These are phyloP conservation scores for Hypoxylon intermedium DNA, from an alignment of 495 filamentous ascomycete genomes.

Conservation along the genomic window DNA sequence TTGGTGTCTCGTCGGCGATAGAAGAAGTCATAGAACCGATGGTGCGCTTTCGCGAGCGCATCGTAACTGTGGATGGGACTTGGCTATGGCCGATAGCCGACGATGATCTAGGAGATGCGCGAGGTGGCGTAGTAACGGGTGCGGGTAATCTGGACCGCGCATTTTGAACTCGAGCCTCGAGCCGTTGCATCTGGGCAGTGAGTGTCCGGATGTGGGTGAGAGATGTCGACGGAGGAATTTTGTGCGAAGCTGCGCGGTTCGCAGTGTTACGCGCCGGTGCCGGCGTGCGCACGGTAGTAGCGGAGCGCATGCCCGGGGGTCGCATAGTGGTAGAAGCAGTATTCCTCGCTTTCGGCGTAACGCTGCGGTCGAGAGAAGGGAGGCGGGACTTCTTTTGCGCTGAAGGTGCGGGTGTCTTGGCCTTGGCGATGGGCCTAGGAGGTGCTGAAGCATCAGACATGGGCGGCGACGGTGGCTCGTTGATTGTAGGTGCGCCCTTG, in stretches of 20 bases:
- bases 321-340: slow-evolving; percentile 42
- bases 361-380: slow-evolving; percentile 57
- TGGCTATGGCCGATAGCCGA: slow-evolving; percentile 59
- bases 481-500: slow-evolving; percentile 42
- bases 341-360: slow-evolving; percentile 57
- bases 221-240: slow-evolving; percentile 79
- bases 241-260: slow-evolving; percentile 50
- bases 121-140: slow-evolving; percentile 80
- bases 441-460: slow-evolving; percentile 80
- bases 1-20: slow-evolving; percentile 48
- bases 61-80: slow-evolving; percentile 77
- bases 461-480: slow-evolving; percentile 66
- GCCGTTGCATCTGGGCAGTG: slow-evolving; percentile 93
- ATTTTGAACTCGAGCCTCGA: slow-evolving; percentile 93
- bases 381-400: slow-evolving; percentile 54
- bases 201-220: slow-evolving; percentile 90
- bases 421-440: slow-evolving; percentile 43
- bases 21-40: slow-evolving; percentile 68
- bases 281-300: slow-evolving; percentile 46
- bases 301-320: slow-evolving; percentile 45
- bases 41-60: slow-evolving; percentile 74
- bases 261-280: slow-evolving; percentile 39
- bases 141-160: slow-evolving; percentile 90
- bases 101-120: slow-evolving; percentile 72
- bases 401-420: slow-evolving; percentile 43